A percentile compares a stretch with the other conserved stretches of the same genome.
phyloP scores from a whole-genome alignment of 2,329 filamentous ascomycete species.

The Diaporthe longicolla region DNA sequence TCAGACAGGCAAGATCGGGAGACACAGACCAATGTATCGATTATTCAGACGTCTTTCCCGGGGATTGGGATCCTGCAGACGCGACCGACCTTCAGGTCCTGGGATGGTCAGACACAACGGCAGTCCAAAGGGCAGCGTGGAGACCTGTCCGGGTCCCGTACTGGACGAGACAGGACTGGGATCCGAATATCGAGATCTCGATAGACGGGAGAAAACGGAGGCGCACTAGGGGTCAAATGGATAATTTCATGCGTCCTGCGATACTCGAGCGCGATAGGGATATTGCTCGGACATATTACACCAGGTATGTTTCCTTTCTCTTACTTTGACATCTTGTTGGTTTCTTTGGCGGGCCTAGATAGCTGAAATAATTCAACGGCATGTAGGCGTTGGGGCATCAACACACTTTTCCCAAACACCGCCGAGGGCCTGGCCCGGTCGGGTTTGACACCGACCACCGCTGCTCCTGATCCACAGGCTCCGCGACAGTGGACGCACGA shows the following conservation, averaged over 20 bases:
- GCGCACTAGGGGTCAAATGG: not conserved
- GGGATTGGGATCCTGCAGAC: not conserved
- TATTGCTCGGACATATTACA: not conserved
- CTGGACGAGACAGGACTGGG: not conserved
- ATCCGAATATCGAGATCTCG: not conserved
- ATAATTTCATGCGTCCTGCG: not conserved
- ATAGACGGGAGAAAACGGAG: not conserved
- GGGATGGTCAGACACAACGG: not conserved
- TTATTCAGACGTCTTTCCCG: not conserved
- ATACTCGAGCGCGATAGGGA: not conserved
- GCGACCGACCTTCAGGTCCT: rapidly evolving
- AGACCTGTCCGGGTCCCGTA: not conserved
- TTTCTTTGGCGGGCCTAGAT: not conserved
- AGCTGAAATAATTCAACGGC: not conserved
- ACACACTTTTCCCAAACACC: not conserved
- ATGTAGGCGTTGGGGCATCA: constrained; percentile 2
- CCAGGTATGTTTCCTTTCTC: not conserved
- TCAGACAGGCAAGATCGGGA: too few species aligned
- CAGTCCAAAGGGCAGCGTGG: not conserved
- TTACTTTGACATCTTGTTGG: too few species aligned
- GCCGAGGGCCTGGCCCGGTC: not conserved
- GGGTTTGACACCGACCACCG: not conserved
- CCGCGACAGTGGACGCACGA: constrained; percentile 1
- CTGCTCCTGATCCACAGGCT: not conserved
- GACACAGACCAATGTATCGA: not conserved